Base-by-base conservation (phyloP, 768 basidiomycete species). In the Dentipellis sp. region DNA sequence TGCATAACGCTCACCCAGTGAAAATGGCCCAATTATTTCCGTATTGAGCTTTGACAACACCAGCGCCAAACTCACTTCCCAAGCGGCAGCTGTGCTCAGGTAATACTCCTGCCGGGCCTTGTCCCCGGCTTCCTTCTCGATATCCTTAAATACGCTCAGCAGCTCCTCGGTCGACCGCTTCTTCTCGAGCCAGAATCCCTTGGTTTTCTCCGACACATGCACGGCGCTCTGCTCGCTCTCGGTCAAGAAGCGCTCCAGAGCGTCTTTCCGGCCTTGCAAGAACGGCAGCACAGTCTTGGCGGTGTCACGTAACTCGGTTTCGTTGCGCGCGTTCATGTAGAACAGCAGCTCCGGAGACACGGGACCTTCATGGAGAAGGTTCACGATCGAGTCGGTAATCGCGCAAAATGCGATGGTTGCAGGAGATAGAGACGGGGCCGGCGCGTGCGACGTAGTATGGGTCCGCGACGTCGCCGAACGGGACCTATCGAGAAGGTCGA, bases 401-500 rank as follows among this genome's bases (percentile, higher is more conserved):
- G 72, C 67, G 53, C 74, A 69, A 64, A 84, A 80, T n/a, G 82
- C 84, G 58, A 92, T 81, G 3, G 91, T 92, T 1, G 91, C 90
- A 1, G 91, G 91, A 16, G 85, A 75, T 21, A 94, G 73, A 0
- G 80, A 73, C 0, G 90, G 89, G 0, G 91, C 88, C 0, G 91
- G 91, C 1, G 84, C 81, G 11, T 71, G 65, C 0, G 87, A 88
- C 2, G 82, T 86, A 4, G 88, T 84, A 61, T 83, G 78, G 4
- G 86, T 84, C 46, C 74, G 79, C 9, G 88, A 88, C 55, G 75
- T 69, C 12, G 79, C 69, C 1, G 83, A 88, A 48, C 92, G 82
- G 12, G 91, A 90, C 67, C 84, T 85, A 72, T 93, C 91, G 47
- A 94, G 74, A 66, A 93, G 90, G 56, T 86, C 82, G 52, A 88